Base-by-base conservation (phyloP, 2,329 filamentous ascomycete genomes). In the Westerdykella ornata region DNA sequence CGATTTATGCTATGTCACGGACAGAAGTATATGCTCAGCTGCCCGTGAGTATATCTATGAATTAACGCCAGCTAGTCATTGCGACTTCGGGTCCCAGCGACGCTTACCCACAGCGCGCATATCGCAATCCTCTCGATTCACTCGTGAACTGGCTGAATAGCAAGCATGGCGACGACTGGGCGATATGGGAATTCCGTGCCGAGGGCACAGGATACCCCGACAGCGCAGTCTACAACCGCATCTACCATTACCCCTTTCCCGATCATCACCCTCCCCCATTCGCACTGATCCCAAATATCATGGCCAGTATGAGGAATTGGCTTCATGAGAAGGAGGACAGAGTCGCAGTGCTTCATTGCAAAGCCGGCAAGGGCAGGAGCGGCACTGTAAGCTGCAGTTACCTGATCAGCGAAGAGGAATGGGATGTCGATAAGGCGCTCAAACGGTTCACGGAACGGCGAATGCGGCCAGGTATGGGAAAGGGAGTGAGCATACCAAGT, bases 211-310 rank as follows among this genome's bases (percentile, higher is more conserved):
- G 92, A 1, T 98, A 98, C 58, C 88, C 88, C 0, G 92, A 98
- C 60, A 78, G 81, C 14, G 85, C 89, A 43, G 90, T 98, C 1
- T 88, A 95, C 62, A 76, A 80, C 26, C 77, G 89, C 3, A 82
- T 97, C 49, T 79, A 84, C 49, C 92, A 98, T 68, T 97, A 89
- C 59, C 92, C 92, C 1, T 98, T 87, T 81, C 92, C 92, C 0
- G 92, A 98, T 62, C 92, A 98, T 62, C 92, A 98, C 62, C 92
- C 92, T 3, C 92, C 92, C 39, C 92, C 92, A 0, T 98, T 98
- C 57, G 76, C 81, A 16, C 73, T 97, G 15, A 82, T 98, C 28
- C 90, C 90, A 0, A 75, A 87, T 67, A 89, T 96, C 47, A 81
- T 96, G 76, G 88, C 82, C 1, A 86, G 85, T 56, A 97, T 98